phyloP scores from a whole-genome alignment of 2,329 filamentous ascomycete species.

The Hymenoscyphus salicellus region DNA sequence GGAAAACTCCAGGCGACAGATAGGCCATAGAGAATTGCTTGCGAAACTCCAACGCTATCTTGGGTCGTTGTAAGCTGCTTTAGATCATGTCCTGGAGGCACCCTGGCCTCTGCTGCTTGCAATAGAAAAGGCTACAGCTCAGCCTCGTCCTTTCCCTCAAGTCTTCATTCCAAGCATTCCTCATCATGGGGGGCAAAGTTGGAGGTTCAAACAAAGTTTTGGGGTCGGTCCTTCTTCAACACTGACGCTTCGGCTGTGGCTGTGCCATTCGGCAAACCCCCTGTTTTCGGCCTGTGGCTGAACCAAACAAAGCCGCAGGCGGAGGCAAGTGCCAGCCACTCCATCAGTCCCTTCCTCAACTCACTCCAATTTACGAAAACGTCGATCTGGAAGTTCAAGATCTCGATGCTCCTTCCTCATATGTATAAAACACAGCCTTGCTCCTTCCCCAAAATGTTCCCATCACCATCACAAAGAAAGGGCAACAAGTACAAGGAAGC shows the following conservation, averaged over 20 bases:
- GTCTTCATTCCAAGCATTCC: not conserved
- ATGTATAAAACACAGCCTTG: not conserved
- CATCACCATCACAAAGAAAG: not conserved
- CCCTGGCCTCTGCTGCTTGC: not conserved
- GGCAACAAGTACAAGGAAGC: not conserved
- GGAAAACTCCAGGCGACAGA: too few relatives aligned
- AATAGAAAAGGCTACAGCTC: not conserved
- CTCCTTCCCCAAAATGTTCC: conserved; percentile 1
- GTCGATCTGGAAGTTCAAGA: not conserved
- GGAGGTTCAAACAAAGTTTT: not conserved
- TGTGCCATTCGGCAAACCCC: not conserved
- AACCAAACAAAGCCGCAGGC: not conserved
- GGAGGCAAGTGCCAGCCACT: not conserved
- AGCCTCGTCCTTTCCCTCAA: not conserved
- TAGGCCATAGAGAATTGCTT: too few relatives aligned
- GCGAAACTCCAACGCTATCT: too few relatives aligned
- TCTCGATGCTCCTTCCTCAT: not conserved
- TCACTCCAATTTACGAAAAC: not conserved
- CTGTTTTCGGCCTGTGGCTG: not conserved
- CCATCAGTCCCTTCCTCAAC: not conserved
- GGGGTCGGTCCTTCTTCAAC: not conserved
- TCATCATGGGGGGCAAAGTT: not conserved
- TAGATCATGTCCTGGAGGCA: too few relatives aligned
- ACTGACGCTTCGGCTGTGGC: not conserved
- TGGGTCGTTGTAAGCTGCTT: not conserved